Conservation (phyloP, 176 grass and related monocot species). For the Sorghum bicolor region Sorghum_bicolor_NCBIv3 NC_012876.2:3804501-3805000, state of each 20-base stretch:
- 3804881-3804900: not conserved
- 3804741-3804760: not conserved
- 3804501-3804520: not conserved
- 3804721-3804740: not conserved
- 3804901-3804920: constrained; percentile 1
- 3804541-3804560: not conserved
- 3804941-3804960: not conserved
- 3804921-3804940: not conserved
- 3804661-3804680: not conserved
- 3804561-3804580: not conserved
- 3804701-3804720: not conserved
- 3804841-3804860: not conserved
- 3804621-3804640: not conserved
- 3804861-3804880: not conserved
- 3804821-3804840: no score
- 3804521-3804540: not conserved
- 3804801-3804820: no score
- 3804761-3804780: not conserved
- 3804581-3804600: not conserved
- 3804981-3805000: not conserved
- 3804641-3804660: not conserved
- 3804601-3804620: not conserved
- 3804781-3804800: not conserved
- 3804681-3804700: not conserved
- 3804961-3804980: constrained; percentile 1